Evolutionary conservation across 108 stramenopile species (phyloP), one percentile per base, ranked within the genome.

Genomic region (Seminavis robusta): DNA sequence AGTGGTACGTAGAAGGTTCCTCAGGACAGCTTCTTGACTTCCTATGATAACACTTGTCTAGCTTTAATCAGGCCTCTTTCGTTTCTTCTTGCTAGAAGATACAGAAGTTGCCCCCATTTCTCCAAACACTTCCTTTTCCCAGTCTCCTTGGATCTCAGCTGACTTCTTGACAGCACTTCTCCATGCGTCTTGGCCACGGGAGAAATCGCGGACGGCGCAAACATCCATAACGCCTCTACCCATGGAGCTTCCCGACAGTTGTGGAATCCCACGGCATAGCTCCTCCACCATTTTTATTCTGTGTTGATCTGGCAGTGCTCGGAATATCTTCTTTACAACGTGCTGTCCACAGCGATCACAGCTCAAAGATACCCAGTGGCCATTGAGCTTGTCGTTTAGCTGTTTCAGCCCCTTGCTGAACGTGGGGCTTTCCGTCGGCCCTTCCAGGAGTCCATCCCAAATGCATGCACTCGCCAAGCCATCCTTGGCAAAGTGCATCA

Each of bases 391-490:
- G 31, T 34, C 49, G 23, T 70, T 56, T 0, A 87, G 59, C 17
- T 59, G 42, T 40, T 76, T 71, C 11, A 65, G 63, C 17, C 83
- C 85, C 0, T 45, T 36, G 1, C 64, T 45, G 43, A 79, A 76
- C 1, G 56, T 38, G 11, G 61, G 41, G 0, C 49, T 44, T 37
- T 73, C 67, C 7, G 59, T 49, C 16, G 82, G 79, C 1, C 87
- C 83, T 48, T 85, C 87, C 5, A 88, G 53, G n/a, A 92, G 65
- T 11, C 74, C 91, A 52, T 92, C 91, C 68, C 81, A 64, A 20
- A 92, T 73, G 53, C 91, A 92, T 37, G 79, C 48, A 58, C 91
- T 92, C 34, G 81, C 91, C 21, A 89, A 73, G 0, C 91, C 87
- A 73, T 92, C 87, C 46, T 82, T 77, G 11, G 78, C 72, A 43